phyloP scores from a whole-genome alignment of 768 basidiomycete species.

The Hericium alpestre region DNA sequence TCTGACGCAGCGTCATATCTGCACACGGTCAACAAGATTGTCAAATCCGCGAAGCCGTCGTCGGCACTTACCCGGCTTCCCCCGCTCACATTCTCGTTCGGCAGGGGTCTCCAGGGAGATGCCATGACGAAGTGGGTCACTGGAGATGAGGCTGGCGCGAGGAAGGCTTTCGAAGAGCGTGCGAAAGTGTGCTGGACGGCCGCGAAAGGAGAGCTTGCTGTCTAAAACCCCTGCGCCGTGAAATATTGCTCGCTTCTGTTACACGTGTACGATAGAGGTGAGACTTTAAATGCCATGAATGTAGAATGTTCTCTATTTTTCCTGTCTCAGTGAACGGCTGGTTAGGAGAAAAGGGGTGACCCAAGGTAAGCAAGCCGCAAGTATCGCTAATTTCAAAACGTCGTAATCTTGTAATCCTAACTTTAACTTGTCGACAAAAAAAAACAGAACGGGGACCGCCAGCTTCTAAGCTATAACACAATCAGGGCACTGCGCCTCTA shows the following conservation, averaged over 20 bases:
- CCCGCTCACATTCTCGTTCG: constrained; percentile 40
- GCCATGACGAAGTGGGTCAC: constrained; percentile 35
- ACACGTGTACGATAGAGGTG: background rate
- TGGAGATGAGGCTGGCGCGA: constrained; percentile 32
- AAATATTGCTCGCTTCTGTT: background rate
- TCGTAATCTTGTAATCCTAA: too few relatives aligned
- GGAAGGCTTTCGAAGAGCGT: constrained; percentile 30
- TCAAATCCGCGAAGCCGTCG: constrained; percentile 22
- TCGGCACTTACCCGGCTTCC: constrained; percentile 31
- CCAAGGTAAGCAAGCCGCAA: too few relatives aligned
- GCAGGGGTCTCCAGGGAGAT: constrained; percentile 39
- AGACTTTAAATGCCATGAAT: background rate
- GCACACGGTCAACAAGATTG: constrained; percentile 29
- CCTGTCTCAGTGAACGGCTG: too few relatives aligned
- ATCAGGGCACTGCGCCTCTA: too few relatives aligned
- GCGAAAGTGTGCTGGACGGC: constrained; percentile 34
- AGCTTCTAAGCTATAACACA: background rate
- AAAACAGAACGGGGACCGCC: too few relatives aligned
- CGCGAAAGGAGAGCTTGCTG: constrained; percentile 24
- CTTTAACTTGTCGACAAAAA: too few relatives aligned
- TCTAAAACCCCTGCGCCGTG: background rate
- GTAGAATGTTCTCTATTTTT: background rate
- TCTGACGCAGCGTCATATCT: constrained; percentile 31
- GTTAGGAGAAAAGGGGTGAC: too few relatives aligned
- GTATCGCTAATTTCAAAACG: too few relatives aligned